A percentile compares a stretch with the other conserved stretches of the same genome.
Evolutionary conservation across 1,284 basidiomycete genomes (phyloP).

Genomic region (Agroathelia rolfsii): DNA sequence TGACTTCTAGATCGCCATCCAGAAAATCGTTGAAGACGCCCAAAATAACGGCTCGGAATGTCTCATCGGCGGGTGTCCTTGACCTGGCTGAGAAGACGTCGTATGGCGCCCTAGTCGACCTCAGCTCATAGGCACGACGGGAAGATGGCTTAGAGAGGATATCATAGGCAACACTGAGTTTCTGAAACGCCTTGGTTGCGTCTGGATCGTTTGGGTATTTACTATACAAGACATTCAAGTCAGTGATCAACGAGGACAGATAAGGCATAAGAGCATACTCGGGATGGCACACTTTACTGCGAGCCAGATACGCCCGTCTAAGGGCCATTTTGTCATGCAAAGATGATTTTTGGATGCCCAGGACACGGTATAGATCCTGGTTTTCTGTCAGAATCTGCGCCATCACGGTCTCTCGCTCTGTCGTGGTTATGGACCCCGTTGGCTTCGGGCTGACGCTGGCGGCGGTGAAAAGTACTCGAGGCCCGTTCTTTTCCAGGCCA

Average conservation of each 20-base stretch:
- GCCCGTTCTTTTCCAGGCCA: too few species aligned
- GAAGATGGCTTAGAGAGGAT: conserved; percentile 67
- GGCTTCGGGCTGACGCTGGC: conserved; percentile 11
- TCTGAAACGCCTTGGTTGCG: conserved; percentile 78
- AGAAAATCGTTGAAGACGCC: conserved; percentile 74
- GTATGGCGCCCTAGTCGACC: conserved; percentile 32
- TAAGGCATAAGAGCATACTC: conserved; percentile 43
- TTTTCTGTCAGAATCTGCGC: conserved; percentile 43
- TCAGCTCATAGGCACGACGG: conserved; percentile 60
- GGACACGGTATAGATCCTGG: conserved; percentile 64
- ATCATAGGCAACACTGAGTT: conserved; percentile 75
- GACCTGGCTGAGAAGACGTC: conserved; percentile 46
- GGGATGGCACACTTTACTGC: conserved; percentile 74
- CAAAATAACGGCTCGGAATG: conserved; percentile 63
- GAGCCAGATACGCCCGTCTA: conserved; percentile 65
- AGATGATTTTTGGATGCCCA: conserved; percentile 47
- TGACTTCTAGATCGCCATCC: conserved; percentile 76
- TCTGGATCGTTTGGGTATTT: conserved; percentile 73
- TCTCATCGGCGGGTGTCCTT: conserved; percentile 57
- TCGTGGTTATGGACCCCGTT: conserved; percentile 1
- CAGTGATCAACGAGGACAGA: conserved; percentile 3
- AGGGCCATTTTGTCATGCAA: conserved; percentile 54
- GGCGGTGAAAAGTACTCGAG: too few species aligned
- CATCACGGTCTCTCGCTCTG: conserved; percentile 30
- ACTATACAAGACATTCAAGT: conserved; percentile 27